Conservation (phyloP, 2,329 filamentous ascomycete genomes). For the Aspergillus sp. region DNA sequence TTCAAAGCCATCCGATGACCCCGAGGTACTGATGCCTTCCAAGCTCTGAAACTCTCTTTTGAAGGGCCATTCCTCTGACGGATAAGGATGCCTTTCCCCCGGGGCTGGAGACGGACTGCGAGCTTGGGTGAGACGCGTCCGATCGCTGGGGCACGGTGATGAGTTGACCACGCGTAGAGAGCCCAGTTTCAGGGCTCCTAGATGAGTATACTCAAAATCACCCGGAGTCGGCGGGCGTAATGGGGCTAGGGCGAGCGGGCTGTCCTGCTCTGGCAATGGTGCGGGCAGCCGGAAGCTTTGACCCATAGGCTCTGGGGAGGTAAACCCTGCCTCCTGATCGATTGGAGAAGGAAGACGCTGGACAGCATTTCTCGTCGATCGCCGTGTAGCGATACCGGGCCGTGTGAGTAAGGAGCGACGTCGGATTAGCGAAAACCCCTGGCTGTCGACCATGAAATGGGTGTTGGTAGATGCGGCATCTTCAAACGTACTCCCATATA, state of each 20-base stretch:
- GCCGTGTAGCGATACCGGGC: slow-evolving; percentile 36
- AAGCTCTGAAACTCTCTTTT: background rate
- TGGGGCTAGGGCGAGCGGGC: slow-evolving; percentile 9
- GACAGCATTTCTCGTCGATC: slow-evolving; percentile 23
- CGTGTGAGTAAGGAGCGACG: slow-evolving; percentile 36
- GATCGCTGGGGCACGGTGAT: slow-evolving; percentile 39
- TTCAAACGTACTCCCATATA: slow-evolving; percentile 25
- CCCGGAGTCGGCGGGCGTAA: slow-evolving; percentile 26
- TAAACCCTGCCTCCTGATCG: slow-evolving; percentile 20
- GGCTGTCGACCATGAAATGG: slow-evolving; percentile 31
- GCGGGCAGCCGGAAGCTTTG: slow-evolving; percentile 14
- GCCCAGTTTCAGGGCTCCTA: slow-evolving; percentile 40
- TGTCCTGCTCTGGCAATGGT: slow-evolving; percentile 11
- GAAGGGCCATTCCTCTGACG: background rate
- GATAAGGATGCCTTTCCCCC: background rate
- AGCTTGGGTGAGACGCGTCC: slow-evolving; percentile 20
- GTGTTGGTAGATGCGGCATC: slow-evolving; percentile 33
- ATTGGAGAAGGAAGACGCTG: slow-evolving; percentile 23
- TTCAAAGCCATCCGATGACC: background rate
- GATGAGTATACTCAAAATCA: slow-evolving; percentile 37
- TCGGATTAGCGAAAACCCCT: slow-evolving; percentile 36
- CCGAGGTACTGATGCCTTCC: background rate
- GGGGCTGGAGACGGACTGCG: slow-evolving; percentile 12
- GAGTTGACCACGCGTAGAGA: slow-evolving; percentile 41
- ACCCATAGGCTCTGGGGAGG: slow-evolving; percentile 6